phyloP scores from a whole-genome alignment of 176 grass and related monocot genomes.

The Lolium perenne region DNA sequence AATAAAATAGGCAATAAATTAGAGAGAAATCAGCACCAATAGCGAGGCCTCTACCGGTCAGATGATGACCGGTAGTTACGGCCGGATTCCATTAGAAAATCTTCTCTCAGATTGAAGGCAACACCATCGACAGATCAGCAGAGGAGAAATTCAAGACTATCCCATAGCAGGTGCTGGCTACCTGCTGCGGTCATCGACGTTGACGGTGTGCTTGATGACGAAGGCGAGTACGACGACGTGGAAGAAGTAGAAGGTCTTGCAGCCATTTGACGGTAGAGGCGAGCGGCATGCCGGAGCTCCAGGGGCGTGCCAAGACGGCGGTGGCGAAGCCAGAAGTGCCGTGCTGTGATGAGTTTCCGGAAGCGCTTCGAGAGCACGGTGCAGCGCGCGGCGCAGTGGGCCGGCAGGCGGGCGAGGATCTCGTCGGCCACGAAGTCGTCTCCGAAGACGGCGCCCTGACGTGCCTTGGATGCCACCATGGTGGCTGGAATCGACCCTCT shows the following conservation, averaged over 20 bases:
- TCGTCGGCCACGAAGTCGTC: background rate
- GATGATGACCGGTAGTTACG: too few relatives aligned
- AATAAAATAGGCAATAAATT: too few relatives aligned
- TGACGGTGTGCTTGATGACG: too few relatives aligned
- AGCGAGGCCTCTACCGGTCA: too few relatives aligned
- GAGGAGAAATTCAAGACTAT: too few relatives aligned
- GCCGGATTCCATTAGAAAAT: too few relatives aligned
- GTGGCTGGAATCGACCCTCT: background rate
- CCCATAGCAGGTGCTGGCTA: too few relatives aligned
- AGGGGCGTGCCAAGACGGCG: background rate
- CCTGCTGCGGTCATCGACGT: too few relatives aligned
- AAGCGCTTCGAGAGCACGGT: background rate
- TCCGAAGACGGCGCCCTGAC: background rate
- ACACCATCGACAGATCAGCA: too few relatives aligned
- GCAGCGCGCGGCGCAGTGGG: background rate
- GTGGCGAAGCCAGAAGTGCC: constrained; percentile 11
- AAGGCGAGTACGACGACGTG: background rate
- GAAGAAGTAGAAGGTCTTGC: background rate
- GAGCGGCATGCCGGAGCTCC: background rate
- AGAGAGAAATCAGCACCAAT: too few relatives aligned
- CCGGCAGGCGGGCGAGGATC: background rate
- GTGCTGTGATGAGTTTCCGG: background rate
- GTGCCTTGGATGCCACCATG: background rate
- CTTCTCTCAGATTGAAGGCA: too few relatives aligned
- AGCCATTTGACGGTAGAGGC: background rate